A percentile compares a stretch with the other conserved stretches of the same genome.
phyloP scores from a whole-genome alignment of 805 yeast species.

The Wickerhamomyces alni region DNA sequence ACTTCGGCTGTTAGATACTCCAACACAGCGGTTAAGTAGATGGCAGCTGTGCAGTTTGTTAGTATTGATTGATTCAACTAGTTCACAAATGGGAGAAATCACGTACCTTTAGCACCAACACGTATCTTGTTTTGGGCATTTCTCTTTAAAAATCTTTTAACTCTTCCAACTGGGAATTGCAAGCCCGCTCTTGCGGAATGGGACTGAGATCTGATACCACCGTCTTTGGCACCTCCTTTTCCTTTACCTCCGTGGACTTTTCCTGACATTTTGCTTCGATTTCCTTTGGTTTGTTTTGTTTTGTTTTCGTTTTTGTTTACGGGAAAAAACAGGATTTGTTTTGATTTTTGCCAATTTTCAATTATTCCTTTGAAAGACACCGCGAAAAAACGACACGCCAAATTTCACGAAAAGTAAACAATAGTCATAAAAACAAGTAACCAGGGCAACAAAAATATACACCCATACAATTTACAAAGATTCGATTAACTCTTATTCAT shows the following conservation, averaged over 20 bases:
- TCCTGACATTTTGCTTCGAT: slow-evolving; percentile 63
- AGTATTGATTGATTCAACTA: too few species aligned
- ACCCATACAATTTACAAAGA: too few species aligned
- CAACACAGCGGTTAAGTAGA: slow-evolving; percentile 90
- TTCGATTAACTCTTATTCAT: not conserved
- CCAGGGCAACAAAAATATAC: too few species aligned
- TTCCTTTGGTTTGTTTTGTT: not conserved
- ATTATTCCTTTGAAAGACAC: not conserved
- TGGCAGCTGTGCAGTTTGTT: slow-evolving; percentile 54
- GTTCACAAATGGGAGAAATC: too few species aligned
- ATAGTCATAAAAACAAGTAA: too few species aligned
- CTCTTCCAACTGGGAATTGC: slow-evolving; percentile 98
- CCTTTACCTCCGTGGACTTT: slow-evolving; percentile 97
- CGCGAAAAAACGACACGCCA: not conserved
- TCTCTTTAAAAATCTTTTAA: slow-evolving; percentile 89
- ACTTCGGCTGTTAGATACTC: slow-evolving; percentile 97
- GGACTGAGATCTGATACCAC: slow-evolving; percentile 60
- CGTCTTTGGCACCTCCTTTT: slow-evolving; percentile 78
- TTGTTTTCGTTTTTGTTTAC: slow-evolving; percentile 8
- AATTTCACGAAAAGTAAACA: not conserved
- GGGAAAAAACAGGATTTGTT: slow-evolving; percentile 4
- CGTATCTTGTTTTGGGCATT: slow-evolving; percentile 81
- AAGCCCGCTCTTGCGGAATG: slow-evolving; percentile 93
- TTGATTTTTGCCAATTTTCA: not conserved
- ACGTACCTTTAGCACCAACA: slow-evolving; percentile 64